Base-by-base conservation (phyloP, 1,284 basidiomycete genomes). In the Cryptococcus deneoformans region DNA sequence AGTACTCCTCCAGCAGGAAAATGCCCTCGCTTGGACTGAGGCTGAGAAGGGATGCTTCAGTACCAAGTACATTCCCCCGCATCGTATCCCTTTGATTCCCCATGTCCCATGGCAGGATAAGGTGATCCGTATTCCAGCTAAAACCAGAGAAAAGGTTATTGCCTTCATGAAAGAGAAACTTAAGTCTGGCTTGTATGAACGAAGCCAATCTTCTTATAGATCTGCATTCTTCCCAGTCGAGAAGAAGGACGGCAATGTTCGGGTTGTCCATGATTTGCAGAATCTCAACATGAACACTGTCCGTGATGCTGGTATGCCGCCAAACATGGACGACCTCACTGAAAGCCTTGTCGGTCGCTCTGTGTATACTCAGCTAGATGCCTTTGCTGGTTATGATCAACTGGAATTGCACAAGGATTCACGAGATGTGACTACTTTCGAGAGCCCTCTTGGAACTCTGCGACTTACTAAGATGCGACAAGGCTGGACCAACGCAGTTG, bases 191-290 rank as follows among this genome's bases (percentile, higher is more conserved):
- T 20, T 47, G 11, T 47, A 47, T 24, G 46, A 47, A 20, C 12
- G 46, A 24, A 14, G 12, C 11, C 46, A 47, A 24, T 47, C 46
- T 14, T 14, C 14, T 14, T 47, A 47, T 47, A 11, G 46, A 11
- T 47, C 46, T 20, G 20, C 44, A 9, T 55, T 43, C 53, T 59
- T 59, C 40, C 38, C 53, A 11, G 57, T 55, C 14, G 53, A 59
- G 38, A 59, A 59, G 50, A 59, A 59, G 50, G 57, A 52, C 34
- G 57, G 57, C 7, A n/a, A 53, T 34, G 52, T 59, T 8, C 53
- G 57, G 12, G 12, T 59, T 6, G 57, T 59, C 12, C 57, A 59
- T 49, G 53, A 59, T 46, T 20, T 59, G 20, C 57, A 59, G 53
- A 54, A 50, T 38, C 47, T 59, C 14, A 59, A 59, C 45, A 34